Evolutionary conservation across 1,284 basidiomycete genomes (phyloP).

Genomic region (Sphagnurus paluster): DNA sequence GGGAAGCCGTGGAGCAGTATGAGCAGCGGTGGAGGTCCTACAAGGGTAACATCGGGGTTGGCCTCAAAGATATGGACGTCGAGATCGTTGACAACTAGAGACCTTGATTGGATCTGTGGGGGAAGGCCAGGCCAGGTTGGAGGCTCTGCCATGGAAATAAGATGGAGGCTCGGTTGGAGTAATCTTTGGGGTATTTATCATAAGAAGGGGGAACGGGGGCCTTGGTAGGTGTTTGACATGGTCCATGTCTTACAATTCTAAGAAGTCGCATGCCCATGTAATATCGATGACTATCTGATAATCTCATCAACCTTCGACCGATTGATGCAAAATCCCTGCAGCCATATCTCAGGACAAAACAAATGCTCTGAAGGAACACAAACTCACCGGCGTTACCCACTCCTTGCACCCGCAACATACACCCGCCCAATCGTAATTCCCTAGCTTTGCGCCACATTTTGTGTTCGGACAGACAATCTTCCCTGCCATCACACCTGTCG

Average conservation of each 20-base stretch:
- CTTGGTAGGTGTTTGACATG: too few relatives aligned
- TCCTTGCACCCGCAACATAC: constrained; percentile 88
- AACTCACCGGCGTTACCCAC: constrained; percentile 87
- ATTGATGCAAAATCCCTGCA: constrained; percentile 86
- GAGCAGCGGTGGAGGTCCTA: constrained; percentile 37
- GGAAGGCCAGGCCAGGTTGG: constrained; percentile 22
- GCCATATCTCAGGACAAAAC: neutral
- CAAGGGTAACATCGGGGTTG: constrained; percentile 21
- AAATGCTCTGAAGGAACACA: neutral
- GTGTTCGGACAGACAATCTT: constrained; percentile 91
- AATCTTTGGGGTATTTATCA: too few relatives aligned
- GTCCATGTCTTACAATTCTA: too few relatives aligned
- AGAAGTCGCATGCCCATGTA: too few relatives aligned
- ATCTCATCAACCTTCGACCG: constrained; percentile 91
- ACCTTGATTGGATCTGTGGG: constrained; percentile 24
- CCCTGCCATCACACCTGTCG: constrained; percentile 75
- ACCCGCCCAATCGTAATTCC: constrained; percentile 97
- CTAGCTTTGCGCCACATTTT: constrained; percentile 88
- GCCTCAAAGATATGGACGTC: constrained; percentile 55
- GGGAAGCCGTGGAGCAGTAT: constrained; percentile 68
- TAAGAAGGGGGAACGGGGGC: too few relatives aligned
- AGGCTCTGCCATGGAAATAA: too few relatives aligned
- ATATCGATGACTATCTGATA: constrained; percentile 28
- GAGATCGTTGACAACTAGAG: constrained; percentile 39
- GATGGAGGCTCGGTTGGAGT: too few relatives aligned